Evolutionary conservation across 2,329 filamentous ascomycete species (phyloP), one percentile per base, ranked within the genome.

Genomic region (Capronia americana): DNA sequence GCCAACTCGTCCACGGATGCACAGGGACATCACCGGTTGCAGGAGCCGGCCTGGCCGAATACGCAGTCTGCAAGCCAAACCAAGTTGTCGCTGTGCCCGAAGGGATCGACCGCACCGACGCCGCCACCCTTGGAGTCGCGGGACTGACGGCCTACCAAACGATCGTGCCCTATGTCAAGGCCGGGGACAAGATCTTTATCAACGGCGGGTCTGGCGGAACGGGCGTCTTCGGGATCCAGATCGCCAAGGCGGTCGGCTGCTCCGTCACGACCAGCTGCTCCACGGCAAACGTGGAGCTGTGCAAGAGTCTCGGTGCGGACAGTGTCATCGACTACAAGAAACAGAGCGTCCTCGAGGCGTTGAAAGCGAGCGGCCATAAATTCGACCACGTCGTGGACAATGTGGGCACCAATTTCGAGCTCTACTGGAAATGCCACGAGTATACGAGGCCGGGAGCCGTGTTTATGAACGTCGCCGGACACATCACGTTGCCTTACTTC

Each of bases 181-280:
- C 75, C 3, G 86, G 86, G 17, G 81, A 85, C 57, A 84, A 81
- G 70, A 79, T 90, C 4, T 86, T 90, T 71, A 83, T 90, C 74
- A 90, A 90, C 69, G 88, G 87, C n/a, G 87, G 87, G 0, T 86
- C 82, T 2, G 88, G 88, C 8, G 88, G 88, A 0, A 83, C 81
- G 0, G 88, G 88, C 0, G 81, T 83, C 0, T 88, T 83, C 64
- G 84, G 81, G 0, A 86, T 90, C 61, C 88, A 90, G 72, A 83
- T 90, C 53, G 88, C 87, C 8, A 89, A 89, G 74, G 78, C 79
- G 0, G 73, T 86, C 2, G 87, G 87, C 0, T 88, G 85, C 69
- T 77, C 84, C 66, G 86, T 84, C 1, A 80, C 81, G 1, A 64
- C 65, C 1, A 83, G 82, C 3, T 90, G 88, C 73, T 90, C 87